phyloP scores from a whole-genome alignment of 257 asterid species.

The Rubia yunnanensis region DNA sequence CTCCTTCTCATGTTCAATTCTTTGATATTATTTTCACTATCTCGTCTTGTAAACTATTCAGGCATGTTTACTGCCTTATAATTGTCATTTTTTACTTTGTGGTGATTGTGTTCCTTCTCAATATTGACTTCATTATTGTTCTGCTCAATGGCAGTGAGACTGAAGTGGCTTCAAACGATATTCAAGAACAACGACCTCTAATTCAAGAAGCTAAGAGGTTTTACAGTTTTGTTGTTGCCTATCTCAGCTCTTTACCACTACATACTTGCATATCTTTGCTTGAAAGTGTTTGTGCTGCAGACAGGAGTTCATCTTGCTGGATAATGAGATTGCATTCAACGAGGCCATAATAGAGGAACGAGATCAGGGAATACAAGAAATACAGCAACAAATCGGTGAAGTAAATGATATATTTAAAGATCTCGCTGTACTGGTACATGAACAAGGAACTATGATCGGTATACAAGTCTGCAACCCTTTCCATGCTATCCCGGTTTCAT shows the following conservation, averaged over 20 bases:
- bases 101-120: conserved; percentile 5
- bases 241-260: not conserved
- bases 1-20: not conserved
- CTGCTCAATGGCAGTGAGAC: conserved; percentile 34
- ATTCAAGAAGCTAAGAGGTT: conserved; percentile 78
- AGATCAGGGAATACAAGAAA: conserved; percentile 89
- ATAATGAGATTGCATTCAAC: conserved; percentile 83
- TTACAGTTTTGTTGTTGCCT: not conserved
- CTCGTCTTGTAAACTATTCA: not conserved
- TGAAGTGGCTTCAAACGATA: conserved; percentile 36
- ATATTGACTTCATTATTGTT: conserved; percentile 7
- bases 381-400: conserved; percentile 91
- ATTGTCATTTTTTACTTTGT: not conserved
- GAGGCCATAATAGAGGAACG: conserved; percentile 95
- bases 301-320: conserved; percentile 72
- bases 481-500: not conserved
- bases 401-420: conserved; percentile 94
- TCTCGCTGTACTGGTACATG: conserved; percentile 80
- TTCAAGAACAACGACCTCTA: conserved; percentile 53
- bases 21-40: not conserved
- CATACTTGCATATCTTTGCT: conserved; percentile 8
- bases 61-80: not conserved
- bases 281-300: conserved; percentile 33
- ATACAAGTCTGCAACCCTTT: conserved; percentile 10
- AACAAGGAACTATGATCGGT: conserved; percentile 95